Conservation (phyloP, 768 basidiomycete species). For the Kwoniella shandongensis region DNA sequence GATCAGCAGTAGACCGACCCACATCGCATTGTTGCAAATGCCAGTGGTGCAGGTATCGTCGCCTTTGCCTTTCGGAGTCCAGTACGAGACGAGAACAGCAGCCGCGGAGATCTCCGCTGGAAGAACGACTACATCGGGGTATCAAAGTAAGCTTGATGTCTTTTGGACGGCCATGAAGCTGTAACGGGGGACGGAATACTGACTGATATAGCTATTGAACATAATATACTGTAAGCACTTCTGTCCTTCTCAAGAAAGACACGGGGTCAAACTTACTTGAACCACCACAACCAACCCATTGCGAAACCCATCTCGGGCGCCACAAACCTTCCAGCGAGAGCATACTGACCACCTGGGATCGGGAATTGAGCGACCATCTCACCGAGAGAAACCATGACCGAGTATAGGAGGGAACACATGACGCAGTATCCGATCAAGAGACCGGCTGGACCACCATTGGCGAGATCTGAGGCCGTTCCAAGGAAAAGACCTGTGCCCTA, state of each 20-base stretch:
- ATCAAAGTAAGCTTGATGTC: too few species aligned
- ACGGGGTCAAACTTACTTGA: slow-evolving; percentile 1
- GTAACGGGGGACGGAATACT: too few species aligned
- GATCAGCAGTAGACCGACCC: slow-evolving; percentile 6
- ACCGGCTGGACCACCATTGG: slow-evolving; percentile 70
- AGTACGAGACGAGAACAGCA: slow-evolving; percentile 18
- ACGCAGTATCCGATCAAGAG: slow-evolving; percentile 68
- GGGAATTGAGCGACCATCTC: slow-evolving; percentile 28
- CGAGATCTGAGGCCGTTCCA: slow-evolving; percentile 59
- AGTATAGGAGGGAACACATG: slow-evolving; percentile 32
- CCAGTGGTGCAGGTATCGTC: slow-evolving; percentile 4
- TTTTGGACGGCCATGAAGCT: too few species aligned
- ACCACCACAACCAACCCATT: slow-evolving; percentile 22
- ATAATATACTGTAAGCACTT: too few species aligned
- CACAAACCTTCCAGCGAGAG: slow-evolving; percentile 25
- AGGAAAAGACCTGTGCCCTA: slow-evolving; percentile 47
- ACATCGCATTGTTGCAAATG: slow-evolving; percentile 11
- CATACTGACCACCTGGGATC: slow-evolving; percentile 5
- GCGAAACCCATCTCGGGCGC: slow-evolving; percentile 59
- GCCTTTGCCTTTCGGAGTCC: slow-evolving; percentile 4
- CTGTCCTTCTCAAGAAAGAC: too few species aligned
- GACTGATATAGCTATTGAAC: too few species aligned
- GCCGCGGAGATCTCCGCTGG: slow-evolving; percentile 22
- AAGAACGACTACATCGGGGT: slow-evolving; percentile 9
- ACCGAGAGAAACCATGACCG: slow-evolving; percentile 29